Evolutionary conservation across 177 flowering plant species (phyloP).

Genomic region (Vitis hybrid): DNA sequence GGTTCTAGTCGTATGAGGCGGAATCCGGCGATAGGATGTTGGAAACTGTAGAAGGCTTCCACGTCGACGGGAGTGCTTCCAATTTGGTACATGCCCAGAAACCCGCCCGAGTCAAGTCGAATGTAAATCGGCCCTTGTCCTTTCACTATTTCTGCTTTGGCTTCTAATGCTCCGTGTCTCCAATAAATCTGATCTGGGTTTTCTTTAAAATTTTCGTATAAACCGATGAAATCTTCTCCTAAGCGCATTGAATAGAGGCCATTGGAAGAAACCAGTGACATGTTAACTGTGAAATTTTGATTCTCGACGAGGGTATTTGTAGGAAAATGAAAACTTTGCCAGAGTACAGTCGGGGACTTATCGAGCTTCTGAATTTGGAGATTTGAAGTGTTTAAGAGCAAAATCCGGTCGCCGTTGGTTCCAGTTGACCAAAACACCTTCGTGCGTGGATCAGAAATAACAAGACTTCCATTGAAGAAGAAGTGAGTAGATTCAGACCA

Average conservation of each 20-base stretch:
- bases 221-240: constrained; percentile 52
- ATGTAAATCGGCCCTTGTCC: constrained; percentile 63
- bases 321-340: constrained; percentile 93
- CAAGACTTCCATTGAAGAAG: constrained; percentile 77
- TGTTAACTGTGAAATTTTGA: constrained; percentile 68
- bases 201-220: constrained; percentile 48
- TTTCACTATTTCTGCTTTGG: constrained; percentile 48
- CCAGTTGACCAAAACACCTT: constrained; percentile 70
- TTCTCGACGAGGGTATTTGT: constrained; percentile 69
- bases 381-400: constrained; percentile 58
- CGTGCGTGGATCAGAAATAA: constrained; percentile 41
- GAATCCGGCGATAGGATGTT: constrained; percentile 39
- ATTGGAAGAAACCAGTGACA: constrained; percentile 63
- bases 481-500: constrained; percentile 58
- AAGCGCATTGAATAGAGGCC: constrained; percentile 64
- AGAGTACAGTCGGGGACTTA: constrained; percentile 28
- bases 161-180: constrained; percentile 65
- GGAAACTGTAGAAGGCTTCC: constrained; percentile 62
- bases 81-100: constrained; percentile 77
- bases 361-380: constrained; percentile 40
- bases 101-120: constrained; percentile 63
- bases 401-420: constrained; percentile 46
- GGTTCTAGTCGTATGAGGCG: constrained; percentile 60
- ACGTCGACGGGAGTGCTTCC: constrained; percentile 61
- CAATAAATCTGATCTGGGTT: constrained; percentile 51